These are phyloP conservation scores for Rhizophora apiculata DNA, from an alignment of 345 rosid species.

Conservation along the genomic window DNA sequence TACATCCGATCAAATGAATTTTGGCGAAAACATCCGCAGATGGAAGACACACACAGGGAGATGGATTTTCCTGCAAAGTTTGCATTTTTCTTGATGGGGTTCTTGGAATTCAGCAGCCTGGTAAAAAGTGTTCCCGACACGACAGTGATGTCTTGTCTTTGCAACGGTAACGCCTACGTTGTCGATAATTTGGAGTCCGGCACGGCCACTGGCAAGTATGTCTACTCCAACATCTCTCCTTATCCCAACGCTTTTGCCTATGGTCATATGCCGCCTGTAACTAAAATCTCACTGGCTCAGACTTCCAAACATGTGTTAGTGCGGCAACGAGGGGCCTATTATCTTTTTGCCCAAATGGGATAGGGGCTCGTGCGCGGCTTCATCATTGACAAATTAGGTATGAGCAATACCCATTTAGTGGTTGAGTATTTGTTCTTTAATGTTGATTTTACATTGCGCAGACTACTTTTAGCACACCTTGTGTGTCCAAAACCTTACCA, in stretches of 20 bases:
- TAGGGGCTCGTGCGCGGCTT: slow-evolving; percentile 52
- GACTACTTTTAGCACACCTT: too few species aligned
- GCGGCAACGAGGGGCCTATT: slow-evolving; percentile 42
- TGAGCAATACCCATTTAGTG: slow-evolving; percentile 52
- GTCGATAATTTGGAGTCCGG: slow-evolving; percentile 27
- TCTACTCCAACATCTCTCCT: slow-evolving; percentile 52
- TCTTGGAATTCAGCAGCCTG: slow-evolving; percentile 4
- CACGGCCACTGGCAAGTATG: slow-evolving; percentile 30
- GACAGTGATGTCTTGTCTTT: slow-evolving; percentile 32
- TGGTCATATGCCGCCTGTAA: slow-evolving; percentile 47
- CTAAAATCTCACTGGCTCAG: slow-evolving; percentile 37
- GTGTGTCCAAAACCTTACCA: too few species aligned
- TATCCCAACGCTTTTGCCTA: slow-evolving; percentile 59
- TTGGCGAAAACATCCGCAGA: too few species aligned
- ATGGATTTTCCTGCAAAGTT: slow-evolving; percentile 26
- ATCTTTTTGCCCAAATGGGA: slow-evolving; percentile 33
- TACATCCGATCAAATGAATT: too few species aligned
- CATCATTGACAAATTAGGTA: slow-evolving; percentile 52
- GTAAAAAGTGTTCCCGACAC: slow-evolving; percentile 34
- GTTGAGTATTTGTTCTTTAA: too few species aligned
- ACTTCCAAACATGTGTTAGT: slow-evolving; percentile 39
- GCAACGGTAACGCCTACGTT: slow-evolving; percentile 37
- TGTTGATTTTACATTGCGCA: too few species aligned
- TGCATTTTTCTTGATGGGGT: slow-evolving; percentile 9
- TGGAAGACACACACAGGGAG: not conserved